Conservation (phyloP, 441 rosid species). For the Brassica balearica region DNA sequence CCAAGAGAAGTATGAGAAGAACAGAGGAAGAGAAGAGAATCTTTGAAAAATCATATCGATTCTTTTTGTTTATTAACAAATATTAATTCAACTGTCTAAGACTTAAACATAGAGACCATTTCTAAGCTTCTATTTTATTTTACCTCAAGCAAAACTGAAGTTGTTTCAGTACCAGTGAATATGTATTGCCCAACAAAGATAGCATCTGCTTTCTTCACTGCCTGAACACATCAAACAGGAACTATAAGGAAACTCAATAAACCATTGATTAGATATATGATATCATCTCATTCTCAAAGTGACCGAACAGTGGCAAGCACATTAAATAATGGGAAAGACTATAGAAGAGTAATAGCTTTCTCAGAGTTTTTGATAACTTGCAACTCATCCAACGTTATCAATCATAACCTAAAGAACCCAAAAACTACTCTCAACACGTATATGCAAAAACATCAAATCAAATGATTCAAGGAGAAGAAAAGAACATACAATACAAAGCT, state of each 20-base stretch:
- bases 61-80: too few relatives aligned
- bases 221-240: constrained; percentile 52
- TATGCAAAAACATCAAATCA: constrained; percentile 13
- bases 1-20: neutral
- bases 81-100: neutral
- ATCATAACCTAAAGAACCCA: constrained; percentile 75
- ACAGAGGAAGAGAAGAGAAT: neutral
- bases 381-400: constrained; percentile 74
- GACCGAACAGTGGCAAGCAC: constrained; percentile 69
- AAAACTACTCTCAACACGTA: neutral
- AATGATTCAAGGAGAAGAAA: neutral
- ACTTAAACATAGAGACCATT: constrained; percentile 15
- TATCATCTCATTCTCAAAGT: constrained; percentile 16
- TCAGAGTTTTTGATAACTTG: constrained; percentile 84
- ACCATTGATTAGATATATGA: neutral
- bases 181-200: constrained; percentile 85
- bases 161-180: constrained; percentile 96
- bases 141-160: constrained; percentile 99
- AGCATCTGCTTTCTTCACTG: constrained; percentile 66
- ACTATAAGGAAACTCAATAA: neutral
- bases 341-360: constrained; percentile 65
- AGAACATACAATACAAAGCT: constrained; percentile 85
- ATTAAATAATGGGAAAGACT: constrained; percentile 84
- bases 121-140: constrained; percentile 1
- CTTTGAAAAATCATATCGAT: neutral